phyloP scores from a whole-genome alignment of 768 basidiomycete genomes.

The Pholiota microspora region DNA sequence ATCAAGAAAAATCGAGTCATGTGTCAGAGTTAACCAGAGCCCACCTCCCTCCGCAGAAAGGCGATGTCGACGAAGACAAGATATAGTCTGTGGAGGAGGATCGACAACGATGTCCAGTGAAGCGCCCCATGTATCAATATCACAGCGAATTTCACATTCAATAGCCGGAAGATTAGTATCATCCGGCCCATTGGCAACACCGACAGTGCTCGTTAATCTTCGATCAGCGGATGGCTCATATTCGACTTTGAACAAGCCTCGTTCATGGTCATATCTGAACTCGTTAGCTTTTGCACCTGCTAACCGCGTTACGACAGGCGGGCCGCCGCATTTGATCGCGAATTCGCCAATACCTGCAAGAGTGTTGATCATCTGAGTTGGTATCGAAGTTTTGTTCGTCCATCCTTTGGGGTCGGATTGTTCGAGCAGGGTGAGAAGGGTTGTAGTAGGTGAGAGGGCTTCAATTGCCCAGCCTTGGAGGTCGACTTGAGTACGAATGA shows the following conservation, averaged over 20 bases:
- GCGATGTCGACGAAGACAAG: conserved; percentile 83
- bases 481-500: conserved; percentile 94
- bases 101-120: conserved; percentile 89
- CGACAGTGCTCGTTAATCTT: conserved; percentile 26
- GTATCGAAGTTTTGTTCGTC: conserved; percentile 93
- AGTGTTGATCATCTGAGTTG: conserved; percentile 87
- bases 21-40: conserved; percentile 89
- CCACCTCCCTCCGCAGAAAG: conserved; percentile 88
- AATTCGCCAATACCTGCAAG: conserved; percentile 94
- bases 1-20: conserved; percentile 75
- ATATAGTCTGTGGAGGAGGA: conserved; percentile 83
- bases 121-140: conserved; percentile 84
- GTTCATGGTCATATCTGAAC: conserved; percentile 86
- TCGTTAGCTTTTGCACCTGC: conserved; percentile 73
- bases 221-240: conserved; percentile 69
- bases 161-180: conserved; percentile 47
- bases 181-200: conserved; percentile 24
- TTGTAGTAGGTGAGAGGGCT: conserved; percentile 91
- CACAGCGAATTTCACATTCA: conserved; percentile 90
- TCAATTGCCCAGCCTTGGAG: conserved; percentile 99
- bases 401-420: conserved; percentile 98
- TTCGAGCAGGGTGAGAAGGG: conserved; percentile 88
- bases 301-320: conserved; percentile 86
- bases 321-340: conserved; percentile 92
- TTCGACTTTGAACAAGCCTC: conserved; percentile 75